Evolutionary conservation across 1,139 yeast species (phyloP), one percentile per base, ranked within the genome.

Genomic region (Taphrina populina): DNA sequence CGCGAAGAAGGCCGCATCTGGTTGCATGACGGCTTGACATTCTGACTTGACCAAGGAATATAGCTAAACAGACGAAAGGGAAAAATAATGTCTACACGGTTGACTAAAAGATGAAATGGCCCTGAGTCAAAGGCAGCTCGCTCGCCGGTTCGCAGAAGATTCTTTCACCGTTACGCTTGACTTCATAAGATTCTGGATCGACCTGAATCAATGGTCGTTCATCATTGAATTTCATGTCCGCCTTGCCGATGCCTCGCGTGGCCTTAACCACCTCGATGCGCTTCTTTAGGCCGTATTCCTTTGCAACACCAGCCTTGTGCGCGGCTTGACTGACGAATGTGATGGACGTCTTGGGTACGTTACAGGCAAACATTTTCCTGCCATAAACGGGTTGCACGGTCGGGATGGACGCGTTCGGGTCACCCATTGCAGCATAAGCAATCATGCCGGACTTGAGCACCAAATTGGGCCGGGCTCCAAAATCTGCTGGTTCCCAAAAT

Each of bases 371-470:
- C 52, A 57, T 57, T 20, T 37, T 30, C 17, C 55, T 49, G n/a
- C 52, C 49, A 24, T 45, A 41, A 17, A 54, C 52, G 3, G 59
- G 59, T 21, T 55, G 51, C 15, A 57, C 59, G 15, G 59, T 54
- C 11, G 59, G 59, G 3, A 57, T 57, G 19, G 58, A 53, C 3
- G 56, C 59, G 24, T 54, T 54, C 6, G 59, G 47, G 26, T 57
- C 59, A 8, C 59, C 59, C 59, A 57, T 57, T 11, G 33, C 40
- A 11, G 56, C 49, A 26, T 37, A 44, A 10, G 49, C 56, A 39
- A 57, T 57, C 46, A 57, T 46, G 21, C 59, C 59, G 10, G 59
- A 45, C 21, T 57, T 57, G 10, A 57, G 35, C 33, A 57, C 55
- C 43, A 54, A 40, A 10, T 21, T 21, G 5, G 59, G 59, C 15